phyloP scores from a whole-genome alignment of 1,284 basidiomycete genomes.

The Porogramme epimiltina region DNA sequence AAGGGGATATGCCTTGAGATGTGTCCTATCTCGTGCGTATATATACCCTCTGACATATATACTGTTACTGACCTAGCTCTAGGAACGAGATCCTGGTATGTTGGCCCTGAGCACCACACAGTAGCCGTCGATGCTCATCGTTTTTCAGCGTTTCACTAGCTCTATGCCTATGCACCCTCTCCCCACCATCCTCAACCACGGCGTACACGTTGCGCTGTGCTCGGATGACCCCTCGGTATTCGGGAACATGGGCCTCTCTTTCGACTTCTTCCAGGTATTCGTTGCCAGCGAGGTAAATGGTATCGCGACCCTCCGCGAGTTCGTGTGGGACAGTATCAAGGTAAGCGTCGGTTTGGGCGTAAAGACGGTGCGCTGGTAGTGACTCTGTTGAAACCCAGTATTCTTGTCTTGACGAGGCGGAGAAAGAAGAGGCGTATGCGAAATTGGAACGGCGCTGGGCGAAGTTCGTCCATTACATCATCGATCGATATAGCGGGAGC shows the following conservation, averaged over 20 bases:
- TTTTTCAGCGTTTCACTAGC: constrained; percentile 62
- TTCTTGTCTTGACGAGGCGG: constrained; percentile 48
- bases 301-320: constrained; percentile 55
- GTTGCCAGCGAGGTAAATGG: constrained; percentile 67
- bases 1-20: constrained; percentile 68
- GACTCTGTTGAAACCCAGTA: constrained; percentile 41
- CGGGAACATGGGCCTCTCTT: constrained; percentile 75
- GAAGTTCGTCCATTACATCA: constrained; percentile 43
- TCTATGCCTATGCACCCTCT: constrained; percentile 79
- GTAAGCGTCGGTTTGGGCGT: constrained; percentile 36
- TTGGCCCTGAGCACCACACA: background rate
- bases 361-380: constrained; percentile 1
- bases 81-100: constrained; percentile 72
- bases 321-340: constrained; percentile 67
- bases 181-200: constrained; percentile 66
- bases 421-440: constrained; percentile 47
- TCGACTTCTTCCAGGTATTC: constrained; percentile 74
- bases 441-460: constrained; percentile 58
- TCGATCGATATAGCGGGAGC: constrained; percentile 4
- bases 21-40: constrained; percentile 73
- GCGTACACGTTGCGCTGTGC: constrained; percentile 67
- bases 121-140: background rate
- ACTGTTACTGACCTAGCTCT: constrained; percentile 14
- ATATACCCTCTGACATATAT: no score
- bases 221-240: constrained; percentile 80